Evolutionary conservation across 441 rosid genomes (phyloP), one percentile per base, ranked within the genome.

Genomic region (Jatropha podagrica): DNA sequence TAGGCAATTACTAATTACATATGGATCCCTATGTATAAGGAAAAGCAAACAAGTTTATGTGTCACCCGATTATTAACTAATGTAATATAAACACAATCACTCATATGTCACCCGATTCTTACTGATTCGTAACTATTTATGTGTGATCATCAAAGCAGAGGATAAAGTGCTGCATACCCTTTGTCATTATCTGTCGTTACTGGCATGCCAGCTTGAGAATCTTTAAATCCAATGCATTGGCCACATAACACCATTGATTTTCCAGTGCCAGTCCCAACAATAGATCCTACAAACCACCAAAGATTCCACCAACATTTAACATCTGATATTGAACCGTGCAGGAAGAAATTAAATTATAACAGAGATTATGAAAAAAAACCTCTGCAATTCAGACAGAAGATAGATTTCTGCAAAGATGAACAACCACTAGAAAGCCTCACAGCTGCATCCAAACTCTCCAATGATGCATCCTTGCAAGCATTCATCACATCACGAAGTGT

Each of bases 401-500:
- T 73, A 69, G 96, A 83, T 71, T 80, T 90, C 86, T 82, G 82
- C 69, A 87, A 49, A 71, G 78, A 67, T 70, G 90, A 79, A 74
- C 74, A 74, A 65, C 97, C 96, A 66, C 82, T 77, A 66, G 85
- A 86, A 79, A 63, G 71, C 44, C 48, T 79, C 55, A 95, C 72
- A 78, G 86, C 82, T 75, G 88, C 90, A 76, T 93, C 94, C 76
- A 95, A 62, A 10, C 75, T 83, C 71, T 83, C 88, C 80, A 89
- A 77, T 56, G 96, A 83, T 71, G 90, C 82, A 65, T 88, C 85
- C 82, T 84, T 95, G 78, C 88, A 87, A 10, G 87, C 89, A 79
- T 89, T 89, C 89, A 95, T 91, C 68, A 93, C 87, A 71, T 93
- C 94, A 55, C 97, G 97, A 62, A 95, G 95, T 70, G 92, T 82